Percentiles rank a stretch among this genome's conserved stretches.
Conservation (phyloP, 2,329 filamentous ascomycete genomes). For the Aspergillus aculeatinus region DNA sequence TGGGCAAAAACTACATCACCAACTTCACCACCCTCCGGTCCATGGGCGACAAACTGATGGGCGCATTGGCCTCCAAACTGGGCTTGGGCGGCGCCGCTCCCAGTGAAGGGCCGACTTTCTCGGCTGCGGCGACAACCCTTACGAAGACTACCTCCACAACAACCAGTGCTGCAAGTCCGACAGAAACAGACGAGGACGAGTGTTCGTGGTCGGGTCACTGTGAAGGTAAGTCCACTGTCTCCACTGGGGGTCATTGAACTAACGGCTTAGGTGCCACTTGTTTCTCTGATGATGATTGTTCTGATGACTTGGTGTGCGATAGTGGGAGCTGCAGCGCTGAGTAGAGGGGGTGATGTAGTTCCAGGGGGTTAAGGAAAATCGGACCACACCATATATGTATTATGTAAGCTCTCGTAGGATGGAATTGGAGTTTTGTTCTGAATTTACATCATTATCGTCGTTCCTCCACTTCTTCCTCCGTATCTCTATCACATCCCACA, state of each 20-base stretch:
- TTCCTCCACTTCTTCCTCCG: too few species aligned
- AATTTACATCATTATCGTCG: too few species aligned
- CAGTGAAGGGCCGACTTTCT: background rate
- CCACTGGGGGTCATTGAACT: slow-evolving; percentile 11
- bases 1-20: slow-evolving; percentile 30
- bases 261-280: slow-evolving; percentile 17
- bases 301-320: slow-evolving; percentile 12
- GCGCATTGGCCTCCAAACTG: slow-evolving; percentile 23
- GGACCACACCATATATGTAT: too few species aligned
- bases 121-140: background rate
- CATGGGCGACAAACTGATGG: slow-evolving; percentile 30
- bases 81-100: slow-evolving; percentile 2
- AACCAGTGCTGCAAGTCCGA: background rate
- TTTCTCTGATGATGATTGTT: slow-evolving; percentile 17
- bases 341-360: background rate
- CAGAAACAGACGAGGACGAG: background rate
- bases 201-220: slow-evolving; percentile 25
- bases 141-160: background rate
- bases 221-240: slow-evolving; percentile 19
- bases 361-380: too few species aligned
- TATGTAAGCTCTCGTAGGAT: too few species aligned
- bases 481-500: too few species aligned
- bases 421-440: too few species aligned
- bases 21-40: slow-evolving; percentile 28
- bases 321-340: slow-evolving; percentile 7